Evolutionary conservation across 1,284 basidiomycete genomes (phyloP).

Genomic region (Rhodotorula glutinis): DNA sequence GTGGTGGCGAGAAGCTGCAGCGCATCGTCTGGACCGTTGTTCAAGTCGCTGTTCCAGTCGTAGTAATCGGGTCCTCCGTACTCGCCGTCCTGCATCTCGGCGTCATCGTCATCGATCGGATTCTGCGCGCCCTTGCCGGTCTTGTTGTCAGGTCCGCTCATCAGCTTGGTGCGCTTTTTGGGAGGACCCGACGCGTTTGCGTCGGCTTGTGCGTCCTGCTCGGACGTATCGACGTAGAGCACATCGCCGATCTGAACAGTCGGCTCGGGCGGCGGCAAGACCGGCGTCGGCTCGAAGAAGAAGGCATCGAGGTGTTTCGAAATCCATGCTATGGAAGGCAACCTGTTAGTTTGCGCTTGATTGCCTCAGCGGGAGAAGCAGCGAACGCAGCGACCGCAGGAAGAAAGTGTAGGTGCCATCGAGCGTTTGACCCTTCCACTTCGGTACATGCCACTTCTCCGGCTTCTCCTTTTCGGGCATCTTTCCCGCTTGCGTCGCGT

Average conservation of each 20-base stretch:
- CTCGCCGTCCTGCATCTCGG: not conserved
- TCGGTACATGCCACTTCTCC: too few relatives aligned
- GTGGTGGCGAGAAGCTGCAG: too few relatives aligned
- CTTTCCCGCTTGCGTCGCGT: too few relatives aligned
- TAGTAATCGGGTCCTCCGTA: not conserved
- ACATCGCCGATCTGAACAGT: not conserved
- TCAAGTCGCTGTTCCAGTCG: not conserved
- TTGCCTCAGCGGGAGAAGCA: not conserved
- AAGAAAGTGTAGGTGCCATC: too few relatives aligned
- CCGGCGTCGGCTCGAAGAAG: not conserved
- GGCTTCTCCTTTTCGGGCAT: too few relatives aligned
- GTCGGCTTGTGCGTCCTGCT: not conserved
- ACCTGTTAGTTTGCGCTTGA: not conserved
- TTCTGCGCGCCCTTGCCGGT: not conserved
- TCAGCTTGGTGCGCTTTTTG: not conserved
- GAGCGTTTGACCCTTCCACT: too few relatives aligned
- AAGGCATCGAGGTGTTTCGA: not conserved
- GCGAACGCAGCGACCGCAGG: too few relatives aligned
- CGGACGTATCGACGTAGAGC: not conserved
- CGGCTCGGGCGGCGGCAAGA: not conserved
- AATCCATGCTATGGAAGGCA: not conserved
- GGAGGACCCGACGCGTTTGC: too few relatives aligned
- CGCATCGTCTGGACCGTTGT: too few relatives aligned
- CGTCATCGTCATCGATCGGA: not conserved
- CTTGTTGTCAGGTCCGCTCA: not conserved